Base-by-base conservation (phyloP, 2,329 filamentous ascomycete genomes). In the Hortaea werneckii region DNA sequence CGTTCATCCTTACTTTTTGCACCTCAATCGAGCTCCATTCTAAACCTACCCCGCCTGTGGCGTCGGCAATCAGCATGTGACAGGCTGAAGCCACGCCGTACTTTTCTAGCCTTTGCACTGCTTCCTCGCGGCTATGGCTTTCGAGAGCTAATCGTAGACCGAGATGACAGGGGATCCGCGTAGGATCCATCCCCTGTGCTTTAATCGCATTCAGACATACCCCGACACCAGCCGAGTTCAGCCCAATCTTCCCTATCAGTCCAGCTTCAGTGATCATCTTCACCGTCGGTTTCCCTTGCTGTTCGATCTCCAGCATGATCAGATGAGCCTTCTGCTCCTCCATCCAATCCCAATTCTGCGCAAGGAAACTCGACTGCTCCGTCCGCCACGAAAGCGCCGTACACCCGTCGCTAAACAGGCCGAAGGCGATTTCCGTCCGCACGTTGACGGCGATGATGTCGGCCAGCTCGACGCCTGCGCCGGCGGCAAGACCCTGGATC, bases 231-330 rank as follows among this genome's bases (percentile, higher is more conserved):
- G 60, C 56, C 11, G 64, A 66, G 55, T 84, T 84, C 52, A 83
- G 67, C 0, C 80, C 80, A 20, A 83, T 82, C 60, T 84, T 84
- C 10, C 78, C 79, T 30, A 83, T 72, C 20, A 81, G 71, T 10
- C 78, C 78, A 0, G 72, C 76, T 55, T 81, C 78, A 0, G 77
- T 80, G 20, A 80, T 66, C 65, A 77, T 78, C 11, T 71, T 60
- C 46, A 80, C 71, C 1, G 64, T 64, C 0, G 76, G 75, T 28
- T 71, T 70, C 5, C 50, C 66, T 1, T 57, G 50, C 41, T 72
- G 69, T 1, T 59, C 56, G 41, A 78, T 72, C 34, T 68, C 68
- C 12, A 71, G 67, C 29, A 72, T 54, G 40, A 78, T 58, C 0
- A 79, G 62, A 50, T 78, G 77, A 8, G 61, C 52, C 13, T 67